Base-by-base conservation (phyloP, 441 rosid species). In the Pelargonium fulgidum region DNA sequence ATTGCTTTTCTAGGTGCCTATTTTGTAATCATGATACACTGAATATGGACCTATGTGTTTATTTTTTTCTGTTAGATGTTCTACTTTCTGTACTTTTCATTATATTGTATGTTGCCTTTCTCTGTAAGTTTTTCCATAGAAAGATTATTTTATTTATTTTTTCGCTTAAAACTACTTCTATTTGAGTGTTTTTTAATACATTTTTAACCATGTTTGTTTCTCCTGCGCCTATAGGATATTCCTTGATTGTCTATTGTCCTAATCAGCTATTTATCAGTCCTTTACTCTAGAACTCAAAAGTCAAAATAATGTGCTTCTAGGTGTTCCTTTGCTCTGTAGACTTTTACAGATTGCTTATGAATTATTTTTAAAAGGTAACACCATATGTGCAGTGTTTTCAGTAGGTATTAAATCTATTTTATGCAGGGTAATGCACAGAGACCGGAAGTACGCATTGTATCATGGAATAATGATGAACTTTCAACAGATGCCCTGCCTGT, bases 401-500 rank as follows among this genome's bases (percentile, higher is more conserved):
- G 13, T 66, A 41, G 52, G 36, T 59, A 65, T 64, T 67, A 47
- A 68, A 50, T 78, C 36, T 69, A 47, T 75, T 73, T 73, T 69
- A 65, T 79, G 68, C 87, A 92, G 99, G 97, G 92, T 45, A 92
- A 87, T 78, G 99, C 99, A 58, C 98, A 92, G 78, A 85, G 94
- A 77, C 98, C 99, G 66, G 99, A 95, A 84, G 84, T 95, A 64
- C 96, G 92, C 42, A 79, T 95, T 56, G 90, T 95, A 62, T 83
- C 90, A 52, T 92, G 99, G 99, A 92, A 83, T 73, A 92, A 88
- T 67, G 98, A 95, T 86, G 99, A 95, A 82, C 91, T 95, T 76
- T 85, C 97, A 50, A 89, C 91, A 29, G 99, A 95, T 91, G 97
- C 98, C 47, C 85, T 95, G 66, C 96, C 99, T 29, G 91, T 92